Percentiles rank a stretch among this genome's conserved stretches.
phyloP scores from a whole-genome alignment of 108 stramenopile species.

The Aurantiochytrium sp. region DNA sequence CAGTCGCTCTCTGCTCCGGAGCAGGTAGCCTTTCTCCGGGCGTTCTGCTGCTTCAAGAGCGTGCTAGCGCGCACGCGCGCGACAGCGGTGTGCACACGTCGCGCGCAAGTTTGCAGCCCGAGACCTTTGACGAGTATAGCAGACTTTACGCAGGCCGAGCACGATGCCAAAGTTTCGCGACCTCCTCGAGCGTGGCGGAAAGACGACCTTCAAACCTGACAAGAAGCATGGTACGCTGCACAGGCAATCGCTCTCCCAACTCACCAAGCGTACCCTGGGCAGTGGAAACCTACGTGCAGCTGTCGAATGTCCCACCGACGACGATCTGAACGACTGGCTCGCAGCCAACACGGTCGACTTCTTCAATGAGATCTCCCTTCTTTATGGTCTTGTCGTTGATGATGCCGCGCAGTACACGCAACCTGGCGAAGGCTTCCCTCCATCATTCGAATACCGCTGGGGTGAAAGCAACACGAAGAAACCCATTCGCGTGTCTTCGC shows the following conservation, averaged over 20 bases:
- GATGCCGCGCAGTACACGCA: background rate
- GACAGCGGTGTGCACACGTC: no score
- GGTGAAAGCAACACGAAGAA: background rate
- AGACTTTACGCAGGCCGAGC: no score
- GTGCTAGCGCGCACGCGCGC: no score
- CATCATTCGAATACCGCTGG: slow-evolving; percentile 25
- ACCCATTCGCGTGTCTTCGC: background rate
- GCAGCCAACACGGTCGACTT: slow-evolving; percentile 44
- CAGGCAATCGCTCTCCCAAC: background rate
- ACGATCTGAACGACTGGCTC: slow-evolving; percentile 22
- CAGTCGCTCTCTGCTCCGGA: no score
- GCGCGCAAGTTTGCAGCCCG: no score
- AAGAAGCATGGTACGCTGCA: background rate
- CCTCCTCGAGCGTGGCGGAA: background rate
- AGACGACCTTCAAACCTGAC: slow-evolving; percentile 15
- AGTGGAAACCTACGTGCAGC: slow-evolving; percentile 18
- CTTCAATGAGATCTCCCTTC: slow-evolving; percentile 50
- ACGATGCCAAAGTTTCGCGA: background rate
- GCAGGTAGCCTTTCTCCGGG: no score
- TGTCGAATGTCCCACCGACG: background rate
- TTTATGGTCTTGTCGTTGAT: slow-evolving; percentile 43
- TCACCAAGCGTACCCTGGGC: slow-evolving; percentile 5
- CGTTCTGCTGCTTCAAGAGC: no score
- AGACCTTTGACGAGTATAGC: no score
- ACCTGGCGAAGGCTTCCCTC: slow-evolving; percentile 13